Evolutionary conservation across 208 protist genomes (phyloP).

Genomic region (Entamoeba moshkovskii): DNA sequence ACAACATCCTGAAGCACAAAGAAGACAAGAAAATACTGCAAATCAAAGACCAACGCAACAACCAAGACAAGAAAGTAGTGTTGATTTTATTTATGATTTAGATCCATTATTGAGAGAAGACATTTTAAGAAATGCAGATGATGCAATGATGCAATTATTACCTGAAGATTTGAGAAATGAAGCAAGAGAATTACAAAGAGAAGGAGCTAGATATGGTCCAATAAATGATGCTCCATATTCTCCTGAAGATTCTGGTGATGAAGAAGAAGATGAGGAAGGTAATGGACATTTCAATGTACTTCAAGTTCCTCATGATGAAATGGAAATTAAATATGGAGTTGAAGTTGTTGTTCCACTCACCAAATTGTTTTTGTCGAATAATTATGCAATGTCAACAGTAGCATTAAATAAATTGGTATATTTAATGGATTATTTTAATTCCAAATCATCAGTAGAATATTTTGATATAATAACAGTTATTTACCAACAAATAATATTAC

Average conservation of each 20-base stretch:
- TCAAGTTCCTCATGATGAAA: not conserved
- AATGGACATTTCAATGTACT: not conserved
- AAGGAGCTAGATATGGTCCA: not conserved
- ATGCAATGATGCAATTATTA: not conserved
- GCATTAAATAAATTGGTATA: not conserved
- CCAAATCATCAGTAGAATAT: not conserved
- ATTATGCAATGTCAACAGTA: not conserved
- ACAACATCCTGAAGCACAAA: not conserved
- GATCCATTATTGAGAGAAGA: not conserved
- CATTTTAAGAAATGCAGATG: not conserved
- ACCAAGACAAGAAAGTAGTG: not conserved
- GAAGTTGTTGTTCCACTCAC: not conserved
- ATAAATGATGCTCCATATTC: not conserved
- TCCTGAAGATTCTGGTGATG: not conserved
- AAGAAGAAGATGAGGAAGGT: not conserved
- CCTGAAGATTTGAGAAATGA: not conserved
- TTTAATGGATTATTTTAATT: not conserved
- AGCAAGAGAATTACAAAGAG: not conserved
- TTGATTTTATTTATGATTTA: not conserved
- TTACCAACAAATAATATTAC: not conserved
- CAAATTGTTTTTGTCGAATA: not conserved
- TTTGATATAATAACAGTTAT: not conserved
- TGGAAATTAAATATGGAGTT: not conserved
- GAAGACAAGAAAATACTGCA: not conserved
- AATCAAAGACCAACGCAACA: not conserved